phyloP scores from a whole-genome alignment of 2,329 filamentous ascomycete genomes.

The Cladosporium sp. region DNA sequence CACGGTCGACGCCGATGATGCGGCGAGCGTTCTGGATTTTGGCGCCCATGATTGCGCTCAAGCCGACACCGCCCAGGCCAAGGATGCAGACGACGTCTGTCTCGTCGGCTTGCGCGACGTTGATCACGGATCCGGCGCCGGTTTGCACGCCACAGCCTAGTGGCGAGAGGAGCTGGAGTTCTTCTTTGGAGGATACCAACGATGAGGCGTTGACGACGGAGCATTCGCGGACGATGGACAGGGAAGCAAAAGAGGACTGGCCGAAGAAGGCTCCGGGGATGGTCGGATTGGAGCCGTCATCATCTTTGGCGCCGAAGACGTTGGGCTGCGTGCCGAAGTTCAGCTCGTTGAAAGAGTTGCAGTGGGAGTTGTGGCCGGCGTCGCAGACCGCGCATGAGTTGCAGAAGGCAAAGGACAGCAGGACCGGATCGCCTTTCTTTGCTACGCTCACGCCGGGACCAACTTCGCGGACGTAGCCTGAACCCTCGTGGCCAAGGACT shows the following conservation, averaged over 20 bases:
- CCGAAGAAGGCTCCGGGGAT: slow-evolving; percentile 50
- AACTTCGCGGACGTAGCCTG: slow-evolving; percentile 51
- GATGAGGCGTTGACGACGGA: slow-evolving; percentile 46
- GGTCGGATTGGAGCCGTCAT: slow-evolving; percentile 25
- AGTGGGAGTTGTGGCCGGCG: slow-evolving; percentile 50
- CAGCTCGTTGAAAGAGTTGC: slow-evolving; percentile 48
- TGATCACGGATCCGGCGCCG: slow-evolving; percentile 44
- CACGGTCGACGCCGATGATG: slow-evolving; percentile 46
- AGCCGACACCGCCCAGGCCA: slow-evolving; percentile 50
- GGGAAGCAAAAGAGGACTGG: slow-evolving; percentile 47
- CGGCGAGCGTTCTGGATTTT: slow-evolving; percentile 43
- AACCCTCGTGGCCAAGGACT: slow-evolving; percentile 56
- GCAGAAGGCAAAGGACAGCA: slow-evolving; percentile 53
- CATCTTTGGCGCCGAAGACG: slow-evolving; percentile 29
- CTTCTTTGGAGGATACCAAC: slow-evolving; percentile 40
- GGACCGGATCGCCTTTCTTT: slow-evolving; percentile 47
- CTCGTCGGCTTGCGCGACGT: slow-evolving; percentile 40
- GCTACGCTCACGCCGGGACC: slow-evolving; percentile 46
- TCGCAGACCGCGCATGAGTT: slow-evolving; percentile 50
- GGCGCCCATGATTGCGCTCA: slow-evolving; percentile 51
- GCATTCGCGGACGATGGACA: slow-evolving; percentile 42
- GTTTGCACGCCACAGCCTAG: slow-evolving; percentile 52
- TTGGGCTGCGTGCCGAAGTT: slow-evolving; percentile 42
- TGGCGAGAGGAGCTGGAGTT: slow-evolving; percentile 46
- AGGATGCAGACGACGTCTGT: slow-evolving; percentile 45